Conservation (phyloP, 768 basidiomycete species). For the Termitomyces sp. region DNA sequence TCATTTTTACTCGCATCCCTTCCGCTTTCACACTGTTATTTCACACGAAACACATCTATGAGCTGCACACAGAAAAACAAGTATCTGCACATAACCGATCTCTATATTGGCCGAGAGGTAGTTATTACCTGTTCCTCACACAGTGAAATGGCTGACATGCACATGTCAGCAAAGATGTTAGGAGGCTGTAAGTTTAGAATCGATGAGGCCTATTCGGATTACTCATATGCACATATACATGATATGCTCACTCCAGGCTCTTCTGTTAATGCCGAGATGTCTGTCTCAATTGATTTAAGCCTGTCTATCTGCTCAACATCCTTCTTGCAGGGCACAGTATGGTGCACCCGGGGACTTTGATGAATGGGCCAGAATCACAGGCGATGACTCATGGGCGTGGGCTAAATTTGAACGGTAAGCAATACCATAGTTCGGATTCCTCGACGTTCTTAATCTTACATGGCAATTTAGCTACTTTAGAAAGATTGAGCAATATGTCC, state of each 20-base stretch:
- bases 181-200: constrained; percentile 57
- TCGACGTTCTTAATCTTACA: not conserved
- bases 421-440: not conserved
- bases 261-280: constrained; percentile 58
- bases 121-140: constrained; percentile 1
- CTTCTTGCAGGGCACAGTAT: constrained; percentile 44
- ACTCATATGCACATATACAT: not conserved
- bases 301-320: not conserved
- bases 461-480: constrained; percentile 45
- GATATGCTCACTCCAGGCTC: constrained; percentile 34
- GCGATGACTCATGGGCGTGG: constrained; percentile 57
- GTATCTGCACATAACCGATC: constrained; percentile 36
- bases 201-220: not conserved
- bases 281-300: not conserved
- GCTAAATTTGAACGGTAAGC: constrained; percentile 43
- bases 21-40: constrained; percentile 37
- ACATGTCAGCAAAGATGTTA: constrained; percentile 49
- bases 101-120: constrained; percentile 66
- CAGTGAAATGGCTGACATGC: not conserved
- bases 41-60: constrained; percentile 42
- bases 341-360: constrained; percentile 67
- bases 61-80: constrained; percentile 54
- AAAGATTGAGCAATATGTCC: constrained; percentile 56
- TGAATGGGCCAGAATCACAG: constrained; percentile 52
- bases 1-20: constrained; percentile 38